phyloP scores from a whole-genome alignment of 2,329 filamentous ascomycete species.

The Cercospora zeina region DNA sequence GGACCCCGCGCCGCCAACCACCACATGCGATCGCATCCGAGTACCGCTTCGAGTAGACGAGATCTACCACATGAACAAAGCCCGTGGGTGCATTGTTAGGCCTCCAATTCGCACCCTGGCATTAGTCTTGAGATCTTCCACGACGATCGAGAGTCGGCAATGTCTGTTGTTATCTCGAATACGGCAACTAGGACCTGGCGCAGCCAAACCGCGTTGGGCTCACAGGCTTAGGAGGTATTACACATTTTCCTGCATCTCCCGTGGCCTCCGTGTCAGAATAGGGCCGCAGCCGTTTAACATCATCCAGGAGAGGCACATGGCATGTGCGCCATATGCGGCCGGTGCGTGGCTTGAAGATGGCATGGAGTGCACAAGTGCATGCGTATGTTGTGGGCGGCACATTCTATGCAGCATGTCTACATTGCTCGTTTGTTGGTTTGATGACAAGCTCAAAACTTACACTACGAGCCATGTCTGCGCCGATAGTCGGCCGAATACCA shows the following conservation, averaged over 20 bases:
- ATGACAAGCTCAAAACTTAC: neutral
- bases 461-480: neutral
- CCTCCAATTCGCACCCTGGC: too few species aligned
- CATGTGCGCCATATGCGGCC: neutral
- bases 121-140: neutral
- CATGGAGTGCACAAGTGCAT: neutral
- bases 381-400: neutral
- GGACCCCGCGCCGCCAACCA: too few species aligned
- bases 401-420: neutral
- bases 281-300: neutral
- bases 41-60: neutral
- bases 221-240: too few species aligned
- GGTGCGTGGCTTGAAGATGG: neutral
- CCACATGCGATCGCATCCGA: neutral
- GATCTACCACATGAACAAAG: neutral
- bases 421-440: neutral
- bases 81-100: too few species aligned
- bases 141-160: neutral
- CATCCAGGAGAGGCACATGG: neutral
- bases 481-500: too few species aligned
- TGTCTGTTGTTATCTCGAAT: neutral
- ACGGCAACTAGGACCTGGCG: too few species aligned
- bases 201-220: neutral
- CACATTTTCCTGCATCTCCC: neutral
- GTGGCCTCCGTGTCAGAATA: neutral